These are phyloP conservation scores for Tetraselmis chui DNA, from an alignment of 139 green algal genomes.

Conservation along the genomic window DNA sequence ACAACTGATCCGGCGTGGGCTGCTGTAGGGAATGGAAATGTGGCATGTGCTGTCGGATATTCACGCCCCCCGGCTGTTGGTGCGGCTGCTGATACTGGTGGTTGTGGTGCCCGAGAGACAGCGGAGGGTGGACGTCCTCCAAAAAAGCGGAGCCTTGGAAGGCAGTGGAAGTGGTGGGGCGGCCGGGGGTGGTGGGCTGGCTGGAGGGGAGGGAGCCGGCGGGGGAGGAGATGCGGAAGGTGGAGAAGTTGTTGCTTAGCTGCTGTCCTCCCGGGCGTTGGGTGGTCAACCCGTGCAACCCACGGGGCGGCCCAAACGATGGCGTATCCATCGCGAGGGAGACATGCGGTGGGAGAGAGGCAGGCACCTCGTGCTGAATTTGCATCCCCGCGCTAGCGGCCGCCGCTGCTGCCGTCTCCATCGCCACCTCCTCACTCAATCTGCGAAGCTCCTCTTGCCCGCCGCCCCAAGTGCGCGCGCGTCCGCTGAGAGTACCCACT, in stretches of 20 bases:
- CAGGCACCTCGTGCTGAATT: not conserved
- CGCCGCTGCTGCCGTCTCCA: not conserved
- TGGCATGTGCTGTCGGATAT: too few species aligned
- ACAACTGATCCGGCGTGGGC: too few species aligned
- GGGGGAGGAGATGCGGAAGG: not conserved
- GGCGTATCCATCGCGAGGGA: not conserved
- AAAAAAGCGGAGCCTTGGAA: too few species aligned
- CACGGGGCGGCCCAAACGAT: not conserved
- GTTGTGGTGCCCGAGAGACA: too few species aligned
- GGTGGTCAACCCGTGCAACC: not conserved
- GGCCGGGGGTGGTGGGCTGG: not conserved
- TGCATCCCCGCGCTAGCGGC: not conserved
- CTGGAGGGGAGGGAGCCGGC: not conserved
- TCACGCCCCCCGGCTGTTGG: too few species aligned
- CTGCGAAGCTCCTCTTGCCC: not conserved
- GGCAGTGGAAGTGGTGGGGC: too few species aligned
- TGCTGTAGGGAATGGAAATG: too few species aligned
- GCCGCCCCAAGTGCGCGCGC: not conserved
- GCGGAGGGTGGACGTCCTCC: too few species aligned
- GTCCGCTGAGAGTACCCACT: not conserved
- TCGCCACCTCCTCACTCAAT: not conserved
- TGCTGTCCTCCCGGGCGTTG: not conserved
- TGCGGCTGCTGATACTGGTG: too few species aligned
- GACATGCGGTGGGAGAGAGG: not conserved
- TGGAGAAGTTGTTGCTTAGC: not conserved